A percentile compares a stretch with the other conserved stretches of the same genome.
Evolutionary conservation across 306 rosid genomes (phyloP).

Genomic region (Nissolia schottii): DNA sequence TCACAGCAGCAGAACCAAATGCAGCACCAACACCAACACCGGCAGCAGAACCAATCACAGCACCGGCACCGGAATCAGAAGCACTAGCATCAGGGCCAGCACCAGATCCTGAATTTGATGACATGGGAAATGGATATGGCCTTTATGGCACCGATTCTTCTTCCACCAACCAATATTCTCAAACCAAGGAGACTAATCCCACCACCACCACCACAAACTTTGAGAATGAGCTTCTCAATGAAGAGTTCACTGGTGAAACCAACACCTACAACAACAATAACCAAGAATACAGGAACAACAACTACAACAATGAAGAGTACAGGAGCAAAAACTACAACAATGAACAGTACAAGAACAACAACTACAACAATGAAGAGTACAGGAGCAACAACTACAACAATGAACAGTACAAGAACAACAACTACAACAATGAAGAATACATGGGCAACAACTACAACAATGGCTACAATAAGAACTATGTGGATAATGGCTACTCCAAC

Average conservation of each 20-base stretch:
- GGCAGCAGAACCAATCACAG: neutral
- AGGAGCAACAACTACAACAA: neutral
- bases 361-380: constrained; percentile 12
- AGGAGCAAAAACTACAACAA: constrained; percentile 16
- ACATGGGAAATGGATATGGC: constrained; percentile 47
- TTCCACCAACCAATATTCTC: constrained; percentile 15
- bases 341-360: constrained; percentile 29
- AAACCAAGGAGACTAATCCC: constrained; percentile 24
- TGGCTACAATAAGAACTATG: neutral
- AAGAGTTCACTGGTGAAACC: constrained; percentile 27
- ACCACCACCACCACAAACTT: constrained; percentile 35
- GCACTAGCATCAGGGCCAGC: constrained; percentile 24
- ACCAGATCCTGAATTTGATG: constrained; percentile 34
- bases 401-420: neutral
- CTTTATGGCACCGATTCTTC: constrained; percentile 40
- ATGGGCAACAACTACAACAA: constrained; percentile 12
- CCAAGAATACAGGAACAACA: constrained; percentile 12
- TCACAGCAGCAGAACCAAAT: constrained; percentile 3
- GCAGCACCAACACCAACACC: neutral
- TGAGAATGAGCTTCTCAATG: constrained; percentile 38
- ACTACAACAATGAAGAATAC: constrained; percentile 1
- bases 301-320: constrained; percentile 18
- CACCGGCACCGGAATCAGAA: constrained; percentile 4
- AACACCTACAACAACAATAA: constrained; percentile 12
- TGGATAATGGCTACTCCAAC: neutral